phyloP scores from a whole-genome alignment of 2,329 filamentous ascomycete genomes.

The Fusarium sp. region DNA sequence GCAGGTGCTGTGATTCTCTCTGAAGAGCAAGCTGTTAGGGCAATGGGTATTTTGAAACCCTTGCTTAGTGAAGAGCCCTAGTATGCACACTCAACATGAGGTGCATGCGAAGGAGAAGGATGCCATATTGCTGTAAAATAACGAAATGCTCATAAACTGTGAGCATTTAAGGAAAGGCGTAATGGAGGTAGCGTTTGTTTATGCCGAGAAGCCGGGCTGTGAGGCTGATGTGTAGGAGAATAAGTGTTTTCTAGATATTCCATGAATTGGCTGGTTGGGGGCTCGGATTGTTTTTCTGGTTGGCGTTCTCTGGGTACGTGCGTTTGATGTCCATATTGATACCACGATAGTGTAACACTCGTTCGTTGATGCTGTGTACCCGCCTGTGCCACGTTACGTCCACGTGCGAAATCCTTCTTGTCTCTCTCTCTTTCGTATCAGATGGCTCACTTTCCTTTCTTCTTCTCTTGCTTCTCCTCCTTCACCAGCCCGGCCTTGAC shows the following conservation, averaged over 20 bases:
- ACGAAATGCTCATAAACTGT: slow-evolving; percentile 16
- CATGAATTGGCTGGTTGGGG: slow-evolving; percentile 12
- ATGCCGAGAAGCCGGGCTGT: slow-evolving; percentile 8
- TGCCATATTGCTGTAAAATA: slow-evolving; percentile 30
- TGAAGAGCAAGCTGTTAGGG: slow-evolving; percentile 78
- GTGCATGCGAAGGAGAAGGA: neutral
- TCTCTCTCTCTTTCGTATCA: slow-evolving; percentile 13
- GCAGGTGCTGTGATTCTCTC: slow-evolving; percentile 91
- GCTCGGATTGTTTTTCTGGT: slow-evolving; percentile 26
- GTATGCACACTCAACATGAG: neutral
- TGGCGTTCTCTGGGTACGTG: slow-evolving; percentile 33
- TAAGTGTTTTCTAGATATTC: slow-evolving; percentile 14
- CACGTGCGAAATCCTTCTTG: neutral
- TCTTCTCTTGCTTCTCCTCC: slow-evolving; percentile 56
- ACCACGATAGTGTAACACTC: slow-evolving; percentile 43
- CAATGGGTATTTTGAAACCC: slow-evolving; percentile 76
- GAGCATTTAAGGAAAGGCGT: slow-evolving; percentile 24
- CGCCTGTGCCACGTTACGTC: neutral
- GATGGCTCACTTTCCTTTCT: slow-evolving; percentile 52
- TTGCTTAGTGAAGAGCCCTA: slow-evolving; percentile 58
- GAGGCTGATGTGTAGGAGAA: slow-evolving; percentile 4
- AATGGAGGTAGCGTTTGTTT: slow-evolving; percentile 38
- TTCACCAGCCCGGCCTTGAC: slow-evolving; percentile 79
- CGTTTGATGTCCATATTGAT: slow-evolving; percentile 41
- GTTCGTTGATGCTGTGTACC: slow-evolving; percentile 21